Conservation (phyloP, 257 asterid species). For the Knoxia roxburghii region DNA sequence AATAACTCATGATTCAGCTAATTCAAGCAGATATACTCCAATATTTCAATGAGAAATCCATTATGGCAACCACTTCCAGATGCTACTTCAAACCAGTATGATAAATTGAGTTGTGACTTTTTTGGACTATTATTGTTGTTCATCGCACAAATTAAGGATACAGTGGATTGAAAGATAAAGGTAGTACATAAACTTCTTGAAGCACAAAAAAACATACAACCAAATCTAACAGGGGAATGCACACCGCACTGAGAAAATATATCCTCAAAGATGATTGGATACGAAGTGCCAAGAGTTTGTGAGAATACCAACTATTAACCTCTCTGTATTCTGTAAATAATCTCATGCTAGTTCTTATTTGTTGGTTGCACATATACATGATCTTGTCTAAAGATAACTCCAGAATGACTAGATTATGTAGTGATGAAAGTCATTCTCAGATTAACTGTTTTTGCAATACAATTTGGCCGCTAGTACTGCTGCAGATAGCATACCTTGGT, state of each 20-base stretch:
- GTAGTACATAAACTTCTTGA: neutral
- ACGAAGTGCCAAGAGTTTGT: neutral
- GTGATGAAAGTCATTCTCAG: neutral
- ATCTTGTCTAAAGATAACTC: neutral
- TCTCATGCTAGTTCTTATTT: neutral
- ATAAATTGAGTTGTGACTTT: neutral
- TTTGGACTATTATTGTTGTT: neutral
- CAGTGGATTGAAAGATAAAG: neutral
- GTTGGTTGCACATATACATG: neutral
- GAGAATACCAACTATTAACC: neutral
- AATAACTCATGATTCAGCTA: constrained; percentile 6
- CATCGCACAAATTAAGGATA: neutral
- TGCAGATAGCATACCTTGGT: neutral
- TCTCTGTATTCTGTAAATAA: neutral
- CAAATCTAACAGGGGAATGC: neutral
- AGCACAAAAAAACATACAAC: neutral
- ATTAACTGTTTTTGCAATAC: neutral
- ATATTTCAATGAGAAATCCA: neutral
- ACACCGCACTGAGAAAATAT: neutral
- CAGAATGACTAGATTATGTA: neutral
- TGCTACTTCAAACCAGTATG: constrained; percentile 9
- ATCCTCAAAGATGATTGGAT: neutral
- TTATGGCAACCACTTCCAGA: neutral
- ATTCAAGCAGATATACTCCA: neutral
- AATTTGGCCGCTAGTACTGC: neutral